phyloP scores from a whole-genome alignment of 2,329 filamentous ascomycete genomes.

The Xylaria sp. region DNA sequence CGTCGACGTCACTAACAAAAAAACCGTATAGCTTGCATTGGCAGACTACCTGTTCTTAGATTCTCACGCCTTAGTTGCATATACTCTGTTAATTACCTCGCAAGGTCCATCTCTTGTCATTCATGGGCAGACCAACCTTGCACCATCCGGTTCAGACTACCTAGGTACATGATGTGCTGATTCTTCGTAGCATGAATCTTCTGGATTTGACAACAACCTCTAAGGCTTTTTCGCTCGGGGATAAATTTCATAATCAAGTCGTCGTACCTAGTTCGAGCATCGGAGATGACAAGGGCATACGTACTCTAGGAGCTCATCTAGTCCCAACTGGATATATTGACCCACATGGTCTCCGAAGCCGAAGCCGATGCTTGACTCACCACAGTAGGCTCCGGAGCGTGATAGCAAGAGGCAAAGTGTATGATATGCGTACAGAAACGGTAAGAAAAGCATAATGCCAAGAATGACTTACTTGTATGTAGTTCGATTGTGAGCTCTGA shows the following conservation, averaged over 20 bases:
- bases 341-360: background rate
- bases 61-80: constrained; percentile 21
- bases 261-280: background rate
- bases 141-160: background rate
- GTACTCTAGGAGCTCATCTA: background rate
- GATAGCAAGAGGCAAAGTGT: background rate
- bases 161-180: background rate
- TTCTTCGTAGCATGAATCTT: background rate
- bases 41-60: background rate
- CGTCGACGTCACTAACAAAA: background rate
- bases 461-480: background rate
- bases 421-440: background rate
- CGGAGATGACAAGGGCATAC: background rate
- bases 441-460: background rate
- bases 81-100: constrained; percentile 15
- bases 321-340: background rate
- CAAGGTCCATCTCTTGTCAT: background rate
- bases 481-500: background rate
- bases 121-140: background rate
- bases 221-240: background rate
- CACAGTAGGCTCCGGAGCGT: background rate
- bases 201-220: background rate
- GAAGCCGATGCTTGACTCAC: constrained; percentile 4
- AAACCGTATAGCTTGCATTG: background rate
- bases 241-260: background rate